These are phyloP conservation scores for Eutrema salsugineum DNA, from an alignment of 441 rosid genomes.

Conservation along the genomic window DNA sequence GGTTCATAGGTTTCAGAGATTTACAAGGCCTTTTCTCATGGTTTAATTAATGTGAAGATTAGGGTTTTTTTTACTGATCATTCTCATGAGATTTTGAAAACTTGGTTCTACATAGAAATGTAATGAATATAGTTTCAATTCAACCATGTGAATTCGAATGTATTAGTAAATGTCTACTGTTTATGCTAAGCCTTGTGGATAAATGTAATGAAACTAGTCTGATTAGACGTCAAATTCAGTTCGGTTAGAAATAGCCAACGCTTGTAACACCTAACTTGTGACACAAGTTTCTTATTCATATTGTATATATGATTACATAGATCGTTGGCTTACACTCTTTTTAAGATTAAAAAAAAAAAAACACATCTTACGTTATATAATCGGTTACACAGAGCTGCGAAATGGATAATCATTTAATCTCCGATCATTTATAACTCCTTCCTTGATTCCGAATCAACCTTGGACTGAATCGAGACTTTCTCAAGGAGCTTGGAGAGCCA, in stretches of 20 bases:
- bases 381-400: neutral
- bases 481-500: conserved; percentile 33
- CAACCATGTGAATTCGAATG: neutral
- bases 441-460: conserved; percentile 28
- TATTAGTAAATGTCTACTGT: neutral
- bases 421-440: conserved; percentile 22
- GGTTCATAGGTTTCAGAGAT: conserved; percentile 61
- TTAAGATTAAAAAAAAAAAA: neutral
- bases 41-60: neutral
- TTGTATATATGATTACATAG: neutral
- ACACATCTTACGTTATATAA: neutral
- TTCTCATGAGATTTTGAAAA: neutral
- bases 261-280: neutral
- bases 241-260: neutral
- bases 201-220: neutral
- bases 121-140: neutral
- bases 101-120: neutral
- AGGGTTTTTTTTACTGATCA: neutral
- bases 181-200: neutral
- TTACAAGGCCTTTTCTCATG: conserved; percentile 19
- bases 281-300: neutral
- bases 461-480: conserved; percentile 23
- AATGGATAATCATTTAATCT: neutral
- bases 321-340: neutral
- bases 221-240: neutral